A percentile compares a stretch with the other conserved stretches of the same genome.
Conservation (phyloP, 1,284 basidiomycete genomes). For the Pseudozyma tsukubaensis region DNA sequence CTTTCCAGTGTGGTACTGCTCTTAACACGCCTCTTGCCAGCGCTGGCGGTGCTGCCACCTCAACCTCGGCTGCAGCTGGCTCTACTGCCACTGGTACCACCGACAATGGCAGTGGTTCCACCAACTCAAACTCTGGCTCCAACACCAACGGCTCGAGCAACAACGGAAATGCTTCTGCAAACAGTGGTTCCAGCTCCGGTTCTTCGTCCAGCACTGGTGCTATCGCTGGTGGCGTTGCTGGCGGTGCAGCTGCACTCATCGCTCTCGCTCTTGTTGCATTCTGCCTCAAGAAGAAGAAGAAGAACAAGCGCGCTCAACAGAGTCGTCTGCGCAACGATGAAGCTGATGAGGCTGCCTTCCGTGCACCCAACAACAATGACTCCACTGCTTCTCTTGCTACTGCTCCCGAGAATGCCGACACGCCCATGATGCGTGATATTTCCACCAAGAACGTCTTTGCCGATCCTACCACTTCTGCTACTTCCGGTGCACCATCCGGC, state of each 20-base stretch:
- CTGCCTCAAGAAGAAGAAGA: slow-evolving; percentile 45
- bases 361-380: slow-evolving; percentile 53
- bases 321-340: slow-evolving; percentile 40
- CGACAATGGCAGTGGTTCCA: neutral
- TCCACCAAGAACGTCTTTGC: slow-evolving; percentile 50
- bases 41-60: slow-evolving; percentile 17
- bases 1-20: slow-evolving; percentile 42
- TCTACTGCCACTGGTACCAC: slow-evolving; percentile 4
- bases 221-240: slow-evolving; percentile 53
- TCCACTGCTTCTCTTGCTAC: slow-evolving; percentile 49
- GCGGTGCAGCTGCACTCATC: slow-evolving; percentile 40
- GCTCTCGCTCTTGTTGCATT: slow-evolving; percentile 35
- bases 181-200: slow-evolving; percentile 22
- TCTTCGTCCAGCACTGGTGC: slow-evolving; percentile 46
- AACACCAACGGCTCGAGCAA: slow-evolving; percentile 6
- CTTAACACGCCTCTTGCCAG: slow-evolving; percentile 20
- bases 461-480: slow-evolving; percentile 31
- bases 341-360: slow-evolving; percentile 47
- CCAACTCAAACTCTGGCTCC: slow-evolving; percentile 4
- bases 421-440: slow-evolving; percentile 53
- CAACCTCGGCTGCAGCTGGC: slow-evolving; percentile 1
- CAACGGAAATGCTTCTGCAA: slow-evolving; percentile 3
- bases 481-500: slow-evolving; percentile 32
- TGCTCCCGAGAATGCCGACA: slow-evolving; percentile 43
- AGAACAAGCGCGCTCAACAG: slow-evolving; percentile 33